Conservation (phyloP, 1,139 yeast genomes). For the Protomyces inundatus region DNA sequence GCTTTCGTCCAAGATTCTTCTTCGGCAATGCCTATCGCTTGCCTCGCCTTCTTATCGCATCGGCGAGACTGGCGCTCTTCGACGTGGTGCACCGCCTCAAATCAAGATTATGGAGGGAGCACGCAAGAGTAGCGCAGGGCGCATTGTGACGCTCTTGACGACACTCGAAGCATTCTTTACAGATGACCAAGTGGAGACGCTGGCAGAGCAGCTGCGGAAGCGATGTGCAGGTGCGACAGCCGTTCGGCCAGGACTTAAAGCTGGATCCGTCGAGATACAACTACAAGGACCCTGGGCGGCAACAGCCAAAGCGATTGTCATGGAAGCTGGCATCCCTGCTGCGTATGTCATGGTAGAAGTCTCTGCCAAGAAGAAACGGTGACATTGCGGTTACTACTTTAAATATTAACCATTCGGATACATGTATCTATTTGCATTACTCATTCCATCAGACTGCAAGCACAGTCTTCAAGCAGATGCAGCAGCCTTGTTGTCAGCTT, state of each 20-base stretch:
- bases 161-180: conserved; percentile 5
- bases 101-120: not conserved
- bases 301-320: not conserved
- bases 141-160: not conserved
- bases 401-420: no score
- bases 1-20: not conserved
- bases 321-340: not conserved
- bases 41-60: not conserved
- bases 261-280: not conserved
- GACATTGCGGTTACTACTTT: not conserved
- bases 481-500: not conserved
- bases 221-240: conserved; percentile 14
- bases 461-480: not conserved
- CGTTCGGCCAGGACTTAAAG: conserved; percentile 4
- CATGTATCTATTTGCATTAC: no score
- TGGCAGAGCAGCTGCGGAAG: not conserved
- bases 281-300: conserved; percentile 10
- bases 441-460: not conserved
- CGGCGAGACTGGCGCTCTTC: not conserved
- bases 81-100: conserved; percentile 6
- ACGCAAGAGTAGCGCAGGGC: not conserved
- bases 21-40: not conserved
- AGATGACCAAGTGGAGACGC: not conserved
- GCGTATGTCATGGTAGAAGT: conserved; percentile 4
- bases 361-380: not conserved